Conservation (phyloP, 2,329 filamentous ascomycete species). For the Sporothrix variecibatus region DNA sequence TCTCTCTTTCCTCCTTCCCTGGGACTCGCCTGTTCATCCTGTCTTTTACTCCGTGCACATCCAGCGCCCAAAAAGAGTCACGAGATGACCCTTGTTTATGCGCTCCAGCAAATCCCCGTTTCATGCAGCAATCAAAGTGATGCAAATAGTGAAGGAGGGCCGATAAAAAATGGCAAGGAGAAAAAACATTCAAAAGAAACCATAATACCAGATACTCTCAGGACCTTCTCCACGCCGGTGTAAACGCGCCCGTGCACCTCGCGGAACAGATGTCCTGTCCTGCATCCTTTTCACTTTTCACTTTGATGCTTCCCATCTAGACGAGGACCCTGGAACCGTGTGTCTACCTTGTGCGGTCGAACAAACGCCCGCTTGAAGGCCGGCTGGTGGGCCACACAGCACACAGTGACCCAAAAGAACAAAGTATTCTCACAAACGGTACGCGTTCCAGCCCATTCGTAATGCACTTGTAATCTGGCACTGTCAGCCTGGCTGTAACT, state of each 20-base stretch:
- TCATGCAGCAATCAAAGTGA: neutral
- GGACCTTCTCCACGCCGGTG: neutral
- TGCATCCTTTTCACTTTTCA: neutral
- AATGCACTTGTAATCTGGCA: neutral
- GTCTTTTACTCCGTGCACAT: neutral
- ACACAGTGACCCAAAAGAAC: neutral
- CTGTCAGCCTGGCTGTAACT: neutral
- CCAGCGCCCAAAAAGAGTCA: conserved; percentile 8
- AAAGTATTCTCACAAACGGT: neutral
- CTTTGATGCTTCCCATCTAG: neutral
- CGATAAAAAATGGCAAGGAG: neutral
- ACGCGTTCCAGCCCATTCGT: neutral
- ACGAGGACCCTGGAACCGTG: neutral
- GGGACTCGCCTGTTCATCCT: neutral
- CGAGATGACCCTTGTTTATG: neutral
- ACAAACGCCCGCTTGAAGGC: neutral
- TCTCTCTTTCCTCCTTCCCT: neutral
- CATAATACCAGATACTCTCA: neutral
- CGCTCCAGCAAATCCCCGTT: conserved; percentile 19
- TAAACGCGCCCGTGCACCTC: neutral
- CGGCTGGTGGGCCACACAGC: neutral
- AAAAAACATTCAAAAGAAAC: neutral
- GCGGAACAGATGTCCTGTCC: neutral
- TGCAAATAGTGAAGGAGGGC: neutral
- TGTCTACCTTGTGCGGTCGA: neutral